Conservation (phyloP, 345 rosid genomes). For the Turritis glabra region DNA sequence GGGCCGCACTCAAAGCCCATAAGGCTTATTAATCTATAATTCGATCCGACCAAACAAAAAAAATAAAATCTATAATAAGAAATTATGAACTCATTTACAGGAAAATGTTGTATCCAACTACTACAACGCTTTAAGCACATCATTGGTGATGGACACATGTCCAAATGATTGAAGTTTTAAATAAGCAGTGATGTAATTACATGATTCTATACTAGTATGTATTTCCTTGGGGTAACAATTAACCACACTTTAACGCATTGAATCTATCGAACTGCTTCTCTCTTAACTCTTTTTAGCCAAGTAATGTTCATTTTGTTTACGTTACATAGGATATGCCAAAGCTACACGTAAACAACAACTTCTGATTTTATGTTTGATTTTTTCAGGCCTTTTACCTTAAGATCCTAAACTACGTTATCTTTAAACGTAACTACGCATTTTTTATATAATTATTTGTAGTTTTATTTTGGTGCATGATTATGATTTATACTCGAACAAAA, state of each 20-base stretch:
- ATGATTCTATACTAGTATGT: not conserved
- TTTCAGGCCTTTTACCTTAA: not conserved
- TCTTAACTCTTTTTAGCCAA: not conserved
- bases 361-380: not conserved
- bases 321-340: not conserved
- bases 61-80: no score
- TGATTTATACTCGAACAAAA: no score
- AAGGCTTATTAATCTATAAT: not conserved
- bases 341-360: not conserved
- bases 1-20: not conserved
- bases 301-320: not conserved
- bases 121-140: not conserved
- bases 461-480: no score
- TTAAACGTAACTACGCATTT: no score
- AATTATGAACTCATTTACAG: not conserved
- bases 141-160: not conserved
- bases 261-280: not conserved
- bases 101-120: no score
- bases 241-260: not conserved
- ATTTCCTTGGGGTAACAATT: no score
- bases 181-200: not conserved
- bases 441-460: no score
- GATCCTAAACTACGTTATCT: not conserved
- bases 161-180: not conserved
- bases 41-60: no score